Percentiles rank a stretch among this genome's conserved stretches.
phyloP scores from a whole-genome alignment of 331 rosid genomes.

The Rosa hybrid region DNA sequence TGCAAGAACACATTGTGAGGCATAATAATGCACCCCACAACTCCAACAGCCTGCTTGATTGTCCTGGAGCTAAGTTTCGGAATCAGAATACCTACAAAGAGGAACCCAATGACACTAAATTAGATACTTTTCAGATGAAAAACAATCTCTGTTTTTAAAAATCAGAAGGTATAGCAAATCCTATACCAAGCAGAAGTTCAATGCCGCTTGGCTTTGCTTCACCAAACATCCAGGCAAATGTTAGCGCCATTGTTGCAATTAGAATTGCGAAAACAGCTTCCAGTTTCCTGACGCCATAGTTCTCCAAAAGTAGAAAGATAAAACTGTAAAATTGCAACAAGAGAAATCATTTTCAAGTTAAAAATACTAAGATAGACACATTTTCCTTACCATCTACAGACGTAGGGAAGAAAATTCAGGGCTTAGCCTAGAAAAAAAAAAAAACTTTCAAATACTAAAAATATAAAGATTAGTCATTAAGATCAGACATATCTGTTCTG shows the following conservation, averaged over 20 bases:
- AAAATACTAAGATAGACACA: not conserved
- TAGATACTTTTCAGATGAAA: not conserved
- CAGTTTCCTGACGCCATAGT: slow-evolving; percentile 93
- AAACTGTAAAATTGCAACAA: slow-evolving; percentile 58
- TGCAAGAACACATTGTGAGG: slow-evolving; percentile 95
- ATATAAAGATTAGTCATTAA: not conserved
- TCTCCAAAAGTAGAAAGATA: slow-evolving; percentile 89
- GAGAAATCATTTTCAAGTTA: not conserved
- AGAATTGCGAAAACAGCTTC: slow-evolving; percentile 94
- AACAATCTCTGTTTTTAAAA: not conserved
- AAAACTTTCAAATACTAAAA: too few relatives aligned
- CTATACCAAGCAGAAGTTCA: slow-evolving; percentile 81
- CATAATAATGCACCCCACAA: slow-evolving; percentile 97
- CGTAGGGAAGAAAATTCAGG: not conserved
- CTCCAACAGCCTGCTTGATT: slow-evolving; percentile 90
- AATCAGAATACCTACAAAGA: slow-evolving; percentile 70
- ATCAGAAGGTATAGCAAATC: not conserved
- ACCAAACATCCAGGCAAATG: slow-evolving; percentile 99
- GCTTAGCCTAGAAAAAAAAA: too few relatives aligned
- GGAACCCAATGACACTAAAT: slow-evolving; percentile 8
- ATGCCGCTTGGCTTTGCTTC: slow-evolving; percentile 78
- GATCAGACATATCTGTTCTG: not conserved
- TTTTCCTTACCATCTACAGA: not conserved
- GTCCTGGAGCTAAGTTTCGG: slow-evolving; percentile 94
- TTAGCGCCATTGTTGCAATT: slow-evolving; percentile 78